A percentile compares a stretch with the other conserved stretches of the same genome.
These are phyloP conservation scores for Austroboletus rostrupii DNA, from an alignment of 1,284 basidiomycete species.

Conservation along the genomic window DNA sequence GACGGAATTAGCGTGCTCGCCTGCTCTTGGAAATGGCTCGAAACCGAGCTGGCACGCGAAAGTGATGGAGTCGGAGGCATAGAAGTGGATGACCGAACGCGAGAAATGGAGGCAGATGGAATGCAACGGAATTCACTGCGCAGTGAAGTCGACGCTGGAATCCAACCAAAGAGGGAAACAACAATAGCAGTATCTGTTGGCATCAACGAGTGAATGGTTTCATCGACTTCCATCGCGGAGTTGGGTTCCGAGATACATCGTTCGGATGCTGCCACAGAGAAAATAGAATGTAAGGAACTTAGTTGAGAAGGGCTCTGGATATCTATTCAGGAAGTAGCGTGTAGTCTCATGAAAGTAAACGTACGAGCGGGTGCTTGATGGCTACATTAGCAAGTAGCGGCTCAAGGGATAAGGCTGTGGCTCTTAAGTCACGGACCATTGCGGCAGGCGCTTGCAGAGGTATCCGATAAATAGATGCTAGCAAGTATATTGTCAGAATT, in stretches of 20 bases:
- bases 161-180: constrained; percentile 69
- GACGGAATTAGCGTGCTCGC: constrained; percentile 13
- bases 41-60: constrained; percentile 47
- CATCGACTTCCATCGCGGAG: constrained; percentile 11
- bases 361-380: constrained; percentile 69
- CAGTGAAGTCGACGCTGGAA: constrained; percentile 42
- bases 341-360: constrained; percentile 16
- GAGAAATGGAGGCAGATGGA: constrained; percentile 34
- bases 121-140: constrained; percentile 33
- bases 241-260: constrained; percentile 5
- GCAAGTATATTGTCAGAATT: constrained; percentile 5
- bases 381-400: constrained; percentile 48
- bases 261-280: constrained; percentile 25
- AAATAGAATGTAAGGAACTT: constrained; percentile 37
- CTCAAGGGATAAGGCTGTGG: constrained; percentile 50
- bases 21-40: constrained; percentile 18
- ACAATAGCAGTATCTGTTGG: constrained; percentile 54
- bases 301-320: constrained; percentile 45
- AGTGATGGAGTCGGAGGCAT: constrained; percentile 37
- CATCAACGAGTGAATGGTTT: background rate
- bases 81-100: constrained; percentile 37
- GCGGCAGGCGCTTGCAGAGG: constrained; percentile 60
- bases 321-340: constrained; percentile 2
- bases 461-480: constrained; percentile 72
- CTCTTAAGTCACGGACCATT: constrained; percentile 58